Evolutionary conservation across 495 filamentous ascomycete genomes (phyloP).

Genomic region (Neurospora sp.): DNA sequence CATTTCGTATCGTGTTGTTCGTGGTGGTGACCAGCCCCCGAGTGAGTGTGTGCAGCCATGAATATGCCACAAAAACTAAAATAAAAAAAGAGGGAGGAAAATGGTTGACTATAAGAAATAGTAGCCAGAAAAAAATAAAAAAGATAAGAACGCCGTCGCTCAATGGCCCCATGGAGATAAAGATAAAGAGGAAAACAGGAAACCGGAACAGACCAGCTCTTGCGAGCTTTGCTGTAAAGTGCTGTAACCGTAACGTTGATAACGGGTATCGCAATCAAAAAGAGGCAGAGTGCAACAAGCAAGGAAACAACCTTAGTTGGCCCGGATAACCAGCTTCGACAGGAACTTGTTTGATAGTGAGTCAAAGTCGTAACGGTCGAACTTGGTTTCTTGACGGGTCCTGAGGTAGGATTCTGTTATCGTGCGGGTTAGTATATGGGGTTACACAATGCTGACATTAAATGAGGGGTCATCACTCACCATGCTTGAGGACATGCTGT

Average conservation of each 20-base stretch:
- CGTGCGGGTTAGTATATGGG: neutral
- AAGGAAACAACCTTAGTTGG: conserved; percentile 49
- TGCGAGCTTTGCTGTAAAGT: conserved; percentile 14
- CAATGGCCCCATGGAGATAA: conserved; percentile 10
- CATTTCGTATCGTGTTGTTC: conserved; percentile 11
- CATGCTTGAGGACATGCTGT: conserved; percentile 78
- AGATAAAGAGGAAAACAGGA: conserved; percentile 22
- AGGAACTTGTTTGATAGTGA: conserved; percentile 90
- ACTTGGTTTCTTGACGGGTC: conserved; percentile 52
- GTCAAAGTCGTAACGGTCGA: conserved; percentile 84
- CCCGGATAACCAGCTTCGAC: conserved; percentile 85
- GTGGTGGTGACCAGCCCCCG: conserved; percentile 6
- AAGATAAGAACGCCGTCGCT: conserved; percentile 19
- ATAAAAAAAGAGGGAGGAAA: neutral
- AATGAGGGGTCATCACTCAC: conserved; percentile 40
- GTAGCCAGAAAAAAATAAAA: neutral
- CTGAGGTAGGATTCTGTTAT: conserved; percentile 44
- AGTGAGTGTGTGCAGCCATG: conserved; percentile 4
- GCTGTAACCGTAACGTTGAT: conserved; percentile 9
- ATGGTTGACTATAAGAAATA: neutral
- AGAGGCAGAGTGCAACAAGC: conserved; percentile 13
- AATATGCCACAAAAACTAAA: neutral
- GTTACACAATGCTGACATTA: conserved; percentile 7
- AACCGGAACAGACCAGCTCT: conserved; percentile 17
- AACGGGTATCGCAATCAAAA: conserved; percentile 16